Conservation (phyloP, 2,329 filamentous ascomycete species). For the Daldinia eschscholtzii region DNA sequence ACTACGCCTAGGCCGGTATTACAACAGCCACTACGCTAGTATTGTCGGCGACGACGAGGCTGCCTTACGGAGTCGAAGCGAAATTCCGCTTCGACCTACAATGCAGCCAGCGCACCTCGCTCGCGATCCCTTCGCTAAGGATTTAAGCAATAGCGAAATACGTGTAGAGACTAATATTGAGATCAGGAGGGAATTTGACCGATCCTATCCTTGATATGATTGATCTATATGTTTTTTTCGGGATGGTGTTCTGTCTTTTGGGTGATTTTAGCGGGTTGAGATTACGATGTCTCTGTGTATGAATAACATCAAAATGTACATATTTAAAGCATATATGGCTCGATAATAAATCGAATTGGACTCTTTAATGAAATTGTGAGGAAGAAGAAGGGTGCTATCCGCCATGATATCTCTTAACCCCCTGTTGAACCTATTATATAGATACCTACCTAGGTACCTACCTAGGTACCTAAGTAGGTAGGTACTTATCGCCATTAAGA, state of each 20-base stretch:
- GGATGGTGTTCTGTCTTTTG: neutral
- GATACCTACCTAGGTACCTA: no score
- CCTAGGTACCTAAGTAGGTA: no score
- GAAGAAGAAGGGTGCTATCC: no score
- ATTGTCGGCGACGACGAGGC: neutral
- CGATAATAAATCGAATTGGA: neutral
- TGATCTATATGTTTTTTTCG: neutral
- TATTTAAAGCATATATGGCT: neutral
- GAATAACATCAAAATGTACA: neutral
- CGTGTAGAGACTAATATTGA: constrained; percentile 6
- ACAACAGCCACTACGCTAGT: neutral
- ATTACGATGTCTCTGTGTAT: neutral
- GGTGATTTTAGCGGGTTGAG: neutral
- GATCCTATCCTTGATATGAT: constrained; percentile 1
- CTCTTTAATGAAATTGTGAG: neutral
- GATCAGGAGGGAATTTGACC: neutral
- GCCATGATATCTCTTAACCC: no score
- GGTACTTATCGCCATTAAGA: no score
- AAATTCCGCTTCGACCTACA: constrained; percentile 2
- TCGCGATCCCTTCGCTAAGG: neutral
- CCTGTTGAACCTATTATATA: no score
- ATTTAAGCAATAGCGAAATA: neutral
- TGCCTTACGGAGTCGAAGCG: neutral
- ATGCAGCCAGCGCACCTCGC: neutral
- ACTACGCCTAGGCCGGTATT: neutral